These are phyloP conservation scores for Eragrostis tef DNA, from an alignment of 202 grass and related monocot species.

Conservation along the genomic window DNA sequence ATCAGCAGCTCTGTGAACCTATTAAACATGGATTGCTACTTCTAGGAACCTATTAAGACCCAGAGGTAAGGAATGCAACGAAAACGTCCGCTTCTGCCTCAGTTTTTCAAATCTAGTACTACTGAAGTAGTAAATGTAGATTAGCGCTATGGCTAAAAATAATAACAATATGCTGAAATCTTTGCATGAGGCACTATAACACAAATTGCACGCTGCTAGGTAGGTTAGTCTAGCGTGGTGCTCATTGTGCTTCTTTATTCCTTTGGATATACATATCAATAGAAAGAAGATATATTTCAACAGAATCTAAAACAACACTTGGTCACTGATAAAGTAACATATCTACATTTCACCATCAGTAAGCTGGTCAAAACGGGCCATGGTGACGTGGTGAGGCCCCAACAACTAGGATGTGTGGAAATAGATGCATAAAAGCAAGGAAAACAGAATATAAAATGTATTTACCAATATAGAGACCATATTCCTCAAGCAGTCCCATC, in stretches of 20 bases:
- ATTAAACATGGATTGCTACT: background rate
- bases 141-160: background rate
- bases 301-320: background rate
- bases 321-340: background rate
- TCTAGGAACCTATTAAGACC: no score
- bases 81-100: background rate
- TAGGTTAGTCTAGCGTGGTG: background rate
- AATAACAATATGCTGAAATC: background rate
- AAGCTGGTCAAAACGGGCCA: background rate
- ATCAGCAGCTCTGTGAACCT: background rate
- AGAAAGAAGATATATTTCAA: background rate
- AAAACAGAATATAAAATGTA: constrained; percentile 24
- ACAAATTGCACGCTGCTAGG: background rate
- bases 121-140: background rate
- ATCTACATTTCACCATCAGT: background rate
- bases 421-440: background rate
- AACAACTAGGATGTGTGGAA: background rate
- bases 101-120: constrained; percentile 1
- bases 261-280: background rate
- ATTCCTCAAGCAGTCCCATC: constrained; percentile 59
- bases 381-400: background rate
- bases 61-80: background rate
- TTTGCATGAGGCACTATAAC: background rate
- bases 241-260: background rate
- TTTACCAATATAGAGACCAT: constrained; percentile 69